phyloP scores from a whole-genome alignment of 345 rosid genomes.

The Nasturtium officinale region DNA sequence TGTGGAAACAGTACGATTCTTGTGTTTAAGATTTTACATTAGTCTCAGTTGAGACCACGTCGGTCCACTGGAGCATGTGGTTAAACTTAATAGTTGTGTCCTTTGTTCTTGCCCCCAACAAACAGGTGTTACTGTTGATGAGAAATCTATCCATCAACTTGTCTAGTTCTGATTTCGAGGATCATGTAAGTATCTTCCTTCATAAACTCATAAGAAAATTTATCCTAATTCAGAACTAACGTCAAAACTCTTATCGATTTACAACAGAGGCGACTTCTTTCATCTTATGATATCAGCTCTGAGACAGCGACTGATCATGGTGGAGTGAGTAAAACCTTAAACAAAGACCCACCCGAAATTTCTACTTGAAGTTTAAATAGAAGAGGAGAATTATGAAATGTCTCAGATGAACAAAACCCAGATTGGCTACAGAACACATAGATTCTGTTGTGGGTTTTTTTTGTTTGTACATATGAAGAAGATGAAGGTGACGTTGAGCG shows the following conservation, averaged over 20 bases:
- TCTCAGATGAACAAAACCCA: constrained; percentile 16
- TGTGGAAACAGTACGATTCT: constrained; percentile 74
- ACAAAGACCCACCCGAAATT: constrained; percentile 41
- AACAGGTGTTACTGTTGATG: constrained; percentile 90
- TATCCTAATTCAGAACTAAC: not conserved
- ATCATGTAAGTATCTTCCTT: constrained; percentile 67
- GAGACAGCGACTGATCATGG: constrained; percentile 41
- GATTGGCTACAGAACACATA: constrained; percentile 9
- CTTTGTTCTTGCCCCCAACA: constrained; percentile 42
- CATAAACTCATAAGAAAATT: not conserved
- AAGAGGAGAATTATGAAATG: not conserved
- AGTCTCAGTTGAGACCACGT: constrained; percentile 4
- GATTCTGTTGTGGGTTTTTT: constrained; percentile 16
- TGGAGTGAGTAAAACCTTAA: constrained; percentile 40
- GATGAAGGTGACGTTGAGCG: constrained; percentile 27
- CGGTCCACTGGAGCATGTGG: constrained; percentile 11
- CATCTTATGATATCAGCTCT: constrained; percentile 61
- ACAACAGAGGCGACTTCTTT: constrained; percentile 81
- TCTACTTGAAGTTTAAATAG: constrained; percentile 42
- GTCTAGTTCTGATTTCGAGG: constrained; percentile 85
- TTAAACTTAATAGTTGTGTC: constrained; percentile 18
- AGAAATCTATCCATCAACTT: constrained; percentile 91
- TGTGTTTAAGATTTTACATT: constrained; percentile 22
- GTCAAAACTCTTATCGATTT: not conserved
- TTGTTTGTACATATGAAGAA: constrained; percentile 38